Conservation (phyloP, 208 protist genomes). For the Trypanosoma mega region DNA sequence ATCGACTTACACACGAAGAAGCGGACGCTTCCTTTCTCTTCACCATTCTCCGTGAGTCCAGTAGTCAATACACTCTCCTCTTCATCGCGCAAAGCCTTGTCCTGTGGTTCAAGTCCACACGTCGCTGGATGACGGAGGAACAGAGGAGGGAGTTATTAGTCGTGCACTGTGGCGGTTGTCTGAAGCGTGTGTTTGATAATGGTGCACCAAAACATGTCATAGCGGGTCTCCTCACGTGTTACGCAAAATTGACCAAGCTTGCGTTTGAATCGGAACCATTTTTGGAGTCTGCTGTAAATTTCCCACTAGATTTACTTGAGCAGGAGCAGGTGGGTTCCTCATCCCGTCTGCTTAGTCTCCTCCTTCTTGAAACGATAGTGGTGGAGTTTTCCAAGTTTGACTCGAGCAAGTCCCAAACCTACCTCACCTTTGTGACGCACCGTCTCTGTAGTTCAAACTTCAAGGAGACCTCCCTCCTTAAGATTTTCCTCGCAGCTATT, state of each 20-base stretch:
- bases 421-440: constrained; percentile 72
- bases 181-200: constrained; percentile 50
- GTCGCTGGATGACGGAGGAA: constrained; percentile 45
- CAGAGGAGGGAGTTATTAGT: constrained; percentile 50
- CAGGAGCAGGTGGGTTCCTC: constrained; percentile 22
- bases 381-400: constrained; percentile 73
- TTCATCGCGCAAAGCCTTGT: constrained; percentile 74
- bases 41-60: constrained; percentile 60
- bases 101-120: constrained; percentile 60
- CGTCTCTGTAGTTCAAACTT: constrained; percentile 83
- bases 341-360: constrained; percentile 31
- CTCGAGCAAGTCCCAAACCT: constrained; percentile 57
- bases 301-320: constrained; percentile 48
- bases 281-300: constrained; percentile 43
- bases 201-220: constrained; percentile 69
- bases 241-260: constrained; percentile 69
- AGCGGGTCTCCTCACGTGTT: constrained; percentile 44
- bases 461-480: constrained; percentile 56
- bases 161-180: constrained; percentile 57
- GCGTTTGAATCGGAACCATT: constrained; percentile 64
- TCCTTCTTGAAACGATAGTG: constrained; percentile 60
- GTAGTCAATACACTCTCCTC: constrained; percentile 74
- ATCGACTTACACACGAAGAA: constrained; percentile 50
- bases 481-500: constrained; percentile 52
- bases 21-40: constrained; percentile 35